These are phyloP conservation scores for Backusella liffmaniae DNA, from an alignment of 192 early-diverging fungal species.

Conservation along the genomic window DNA sequence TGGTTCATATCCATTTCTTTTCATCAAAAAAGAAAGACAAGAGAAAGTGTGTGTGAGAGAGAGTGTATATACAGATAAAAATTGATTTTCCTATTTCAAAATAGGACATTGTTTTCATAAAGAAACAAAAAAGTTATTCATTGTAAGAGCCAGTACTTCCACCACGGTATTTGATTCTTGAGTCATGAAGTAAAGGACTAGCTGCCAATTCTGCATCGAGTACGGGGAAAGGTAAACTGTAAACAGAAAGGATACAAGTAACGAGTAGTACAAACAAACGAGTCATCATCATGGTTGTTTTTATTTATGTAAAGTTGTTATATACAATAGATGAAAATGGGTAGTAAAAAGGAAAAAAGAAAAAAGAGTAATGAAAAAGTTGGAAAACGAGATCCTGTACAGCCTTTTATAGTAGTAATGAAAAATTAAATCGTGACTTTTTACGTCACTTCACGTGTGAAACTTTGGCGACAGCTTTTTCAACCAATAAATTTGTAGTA, in stretches of 20 bases:
- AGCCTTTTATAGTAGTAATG: too few relatives aligned
- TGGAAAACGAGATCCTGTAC: too few relatives aligned
- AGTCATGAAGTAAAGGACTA: constrained; percentile 29
- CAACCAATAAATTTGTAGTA: too few relatives aligned
- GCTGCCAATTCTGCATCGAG: constrained; percentile 28
- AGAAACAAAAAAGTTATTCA: not conserved
- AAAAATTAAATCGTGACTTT: too few relatives aligned
- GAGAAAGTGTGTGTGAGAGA: too few relatives aligned
- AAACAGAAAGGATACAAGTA: not conserved
- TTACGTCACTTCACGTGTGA: too few relatives aligned
- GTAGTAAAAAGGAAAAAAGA: not conserved
- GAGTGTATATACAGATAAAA: not conserved
- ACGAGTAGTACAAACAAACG: not conserved
- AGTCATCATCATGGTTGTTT: not conserved
- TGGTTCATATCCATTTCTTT: too few relatives aligned
- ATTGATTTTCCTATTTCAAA: not conserved
- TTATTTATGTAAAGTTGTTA: not conserved
- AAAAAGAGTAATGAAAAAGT: not conserved
- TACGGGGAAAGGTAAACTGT: constrained; percentile 23
- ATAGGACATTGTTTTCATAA: not conserved
- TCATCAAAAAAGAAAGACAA: too few relatives aligned
- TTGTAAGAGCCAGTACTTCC: not conserved
- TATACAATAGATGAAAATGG: not conserved
- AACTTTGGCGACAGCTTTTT: too few relatives aligned
- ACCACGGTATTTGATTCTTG: constrained; percentile 7